Conservation (phyloP, 257 asterid genomes). For the Eucommia ulmoides region DNA sequence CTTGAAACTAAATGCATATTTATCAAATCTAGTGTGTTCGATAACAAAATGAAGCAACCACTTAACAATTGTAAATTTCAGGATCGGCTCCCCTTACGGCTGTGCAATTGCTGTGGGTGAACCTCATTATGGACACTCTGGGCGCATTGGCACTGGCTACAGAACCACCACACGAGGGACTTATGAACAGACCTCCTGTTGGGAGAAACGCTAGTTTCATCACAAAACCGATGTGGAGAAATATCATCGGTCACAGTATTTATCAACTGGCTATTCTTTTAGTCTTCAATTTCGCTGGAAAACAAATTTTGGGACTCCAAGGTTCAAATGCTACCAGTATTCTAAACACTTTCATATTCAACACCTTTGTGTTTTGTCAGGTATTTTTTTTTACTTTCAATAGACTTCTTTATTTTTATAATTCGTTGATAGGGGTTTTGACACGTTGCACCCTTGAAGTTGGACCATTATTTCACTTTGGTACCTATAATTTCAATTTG, state of each 20-base stretch:
- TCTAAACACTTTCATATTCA: conserved; percentile 86
- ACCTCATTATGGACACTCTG: conserved; percentile 95
- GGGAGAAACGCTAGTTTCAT: conserved; percentile 60
- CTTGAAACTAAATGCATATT: no score
- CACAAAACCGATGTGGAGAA: conserved; percentile 89
- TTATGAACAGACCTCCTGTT: conserved; percentile 85
- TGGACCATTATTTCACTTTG: not conserved
- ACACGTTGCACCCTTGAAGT: no score
- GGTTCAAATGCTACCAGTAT: conserved; percentile 56
- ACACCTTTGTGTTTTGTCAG: conserved; percentile 97
- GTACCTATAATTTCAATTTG: not conserved
- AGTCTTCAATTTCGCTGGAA: conserved; percentile 60
- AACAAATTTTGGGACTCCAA: conserved; percentile 42
- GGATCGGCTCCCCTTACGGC: conserved; percentile 99
- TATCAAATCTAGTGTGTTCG: no score
- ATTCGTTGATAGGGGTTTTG: not conserved
- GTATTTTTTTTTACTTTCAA: conserved; percentile 16
- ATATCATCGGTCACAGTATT: conserved; percentile 80
- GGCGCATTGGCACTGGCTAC: conserved; percentile 99
- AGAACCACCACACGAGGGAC: conserved; percentile 88
- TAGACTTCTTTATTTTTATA: not conserved
- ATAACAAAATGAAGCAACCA: no score
- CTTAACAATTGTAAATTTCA: no score
- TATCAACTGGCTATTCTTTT: conserved; percentile 71
- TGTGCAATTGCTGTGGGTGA: conserved; percentile 97